These are phyloP conservation scores for Massariosphaeria phaeospora DNA, from an alignment of 495 filamentous ascomycete species.

Conservation along the genomic window DNA sequence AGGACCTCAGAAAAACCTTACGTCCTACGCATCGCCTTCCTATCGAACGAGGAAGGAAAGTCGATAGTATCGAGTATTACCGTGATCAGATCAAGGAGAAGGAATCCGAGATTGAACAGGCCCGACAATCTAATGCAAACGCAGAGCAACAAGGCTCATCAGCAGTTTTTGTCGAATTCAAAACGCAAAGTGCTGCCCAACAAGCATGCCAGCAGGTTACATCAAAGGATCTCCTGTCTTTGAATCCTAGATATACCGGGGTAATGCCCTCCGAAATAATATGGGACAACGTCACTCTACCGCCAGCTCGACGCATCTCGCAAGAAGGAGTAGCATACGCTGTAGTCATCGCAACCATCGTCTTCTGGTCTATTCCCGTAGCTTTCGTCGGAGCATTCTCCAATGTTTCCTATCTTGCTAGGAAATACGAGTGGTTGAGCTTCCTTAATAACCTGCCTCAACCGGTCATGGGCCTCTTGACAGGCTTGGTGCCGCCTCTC, in stretches of 20 bases:
- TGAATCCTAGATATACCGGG: constrained; percentile 34
- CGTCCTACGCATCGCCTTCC: constrained; percentile 34
- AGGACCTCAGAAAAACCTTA: constrained; percentile 14
- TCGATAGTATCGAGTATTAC: constrained; percentile 36
- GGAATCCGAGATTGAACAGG: constrained; percentile 20
- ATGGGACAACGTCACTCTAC: constrained; percentile 37
- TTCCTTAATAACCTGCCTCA: constrained; percentile 37
- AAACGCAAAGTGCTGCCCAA: constrained; percentile 37
- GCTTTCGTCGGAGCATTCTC: constrained; percentile 36
- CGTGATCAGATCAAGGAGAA: constrained; percentile 30
- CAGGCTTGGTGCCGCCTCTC: constrained; percentile 37
- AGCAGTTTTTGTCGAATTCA: constrained; percentile 39
- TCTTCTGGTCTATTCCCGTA: constrained; percentile 42
- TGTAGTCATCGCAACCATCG: constrained; percentile 35
- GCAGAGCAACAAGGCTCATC: constrained; percentile 12
- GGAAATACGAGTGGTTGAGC: constrained; percentile 33
- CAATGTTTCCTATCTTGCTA: constrained; percentile 38
- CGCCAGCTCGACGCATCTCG: constrained; percentile 28
- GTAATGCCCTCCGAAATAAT: constrained; percentile 38
- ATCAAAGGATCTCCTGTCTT: constrained; percentile 23
- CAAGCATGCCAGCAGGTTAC: constrained; percentile 34
- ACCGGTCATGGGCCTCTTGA: constrained; percentile 34
- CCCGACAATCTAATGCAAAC: constrained; percentile 13
- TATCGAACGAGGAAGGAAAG: constrained; percentile 31
- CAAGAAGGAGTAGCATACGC: constrained; percentile 31